phyloP scores from a whole-genome alignment of 495 filamentous ascomycete genomes.

The Aspergillus ostianus region DNA sequence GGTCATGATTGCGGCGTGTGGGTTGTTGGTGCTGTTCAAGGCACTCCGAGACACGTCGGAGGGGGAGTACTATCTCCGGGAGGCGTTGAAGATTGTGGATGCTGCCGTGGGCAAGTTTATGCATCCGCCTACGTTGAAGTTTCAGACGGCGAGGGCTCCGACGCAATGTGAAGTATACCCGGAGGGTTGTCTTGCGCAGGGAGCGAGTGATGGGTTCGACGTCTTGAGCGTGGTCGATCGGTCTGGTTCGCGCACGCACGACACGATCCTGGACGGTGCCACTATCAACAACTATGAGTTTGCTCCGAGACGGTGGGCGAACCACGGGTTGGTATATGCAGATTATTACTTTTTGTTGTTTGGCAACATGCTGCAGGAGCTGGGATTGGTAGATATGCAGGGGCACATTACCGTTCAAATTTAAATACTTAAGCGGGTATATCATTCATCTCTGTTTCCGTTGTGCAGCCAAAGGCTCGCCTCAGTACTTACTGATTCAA shows the following conservation, averaged over 20 bases:
- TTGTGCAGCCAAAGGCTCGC: not conserved
- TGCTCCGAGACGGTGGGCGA: constrained; percentile 31
- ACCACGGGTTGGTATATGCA: constrained; percentile 48
- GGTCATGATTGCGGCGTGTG: constrained; percentile 42
- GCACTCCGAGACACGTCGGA: constrained; percentile 7
- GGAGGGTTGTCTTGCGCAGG: too few relatives aligned
- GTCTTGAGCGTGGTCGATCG: not conserved
- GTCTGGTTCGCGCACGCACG: not conserved
- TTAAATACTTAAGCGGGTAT: too few relatives aligned
- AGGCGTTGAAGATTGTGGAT: constrained; percentile 33
- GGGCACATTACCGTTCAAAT: not conserved
- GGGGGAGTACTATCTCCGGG: constrained; percentile 24
- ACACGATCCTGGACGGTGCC: constrained; percentile 29
- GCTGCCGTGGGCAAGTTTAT: constrained; percentile 26
- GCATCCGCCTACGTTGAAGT: constrained; percentile 9
- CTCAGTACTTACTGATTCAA: constrained; percentile 18
- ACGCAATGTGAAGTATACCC: too few relatives aligned
- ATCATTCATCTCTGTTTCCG: too few relatives aligned
- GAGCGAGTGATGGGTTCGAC: not conserved
- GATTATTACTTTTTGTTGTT: constrained; percentile 49
- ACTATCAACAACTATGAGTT: constrained; percentile 43
- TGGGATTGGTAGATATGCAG: constrained; percentile 13
- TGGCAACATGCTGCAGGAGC: constrained; percentile 36
- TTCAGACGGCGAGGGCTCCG: constrained; percentile 4
- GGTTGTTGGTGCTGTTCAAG: constrained; percentile 39